Base-by-base conservation (phyloP, 2,329 filamentous ascomycete species). In the Scytalidium sp. region DNA sequence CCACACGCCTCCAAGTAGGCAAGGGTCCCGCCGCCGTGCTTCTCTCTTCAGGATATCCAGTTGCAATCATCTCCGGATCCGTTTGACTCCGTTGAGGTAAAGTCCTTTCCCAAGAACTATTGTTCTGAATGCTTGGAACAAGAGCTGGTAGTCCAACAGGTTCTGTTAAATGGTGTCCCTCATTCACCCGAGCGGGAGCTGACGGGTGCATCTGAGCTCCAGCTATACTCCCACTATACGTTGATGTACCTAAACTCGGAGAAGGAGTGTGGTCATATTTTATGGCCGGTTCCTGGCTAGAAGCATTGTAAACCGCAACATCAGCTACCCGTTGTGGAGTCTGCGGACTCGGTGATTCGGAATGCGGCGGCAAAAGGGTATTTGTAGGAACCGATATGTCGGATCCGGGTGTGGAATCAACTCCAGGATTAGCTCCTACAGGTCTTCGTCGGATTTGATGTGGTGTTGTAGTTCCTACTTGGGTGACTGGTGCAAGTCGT, bases 291-390 rank as follows among this genome's bases (percentile, higher is more conserved):
- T n/a, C 15, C 32, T 36, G 32, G 17, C 13, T 36, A 36, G 32
- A 4, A n/a, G 32, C 13, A 5, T 36, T 10, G 5, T 8, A 7
- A 36, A n/a, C 17, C 15, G 32, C 5, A n/a, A 10, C 43, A 39
- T 41, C 46, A 44, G 45, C 42, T 17, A 47, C n/a, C 19, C 50
- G 46, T 20, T 46, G 45, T 22, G 46, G 39, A 11, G 51, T 50
- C 39, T 60, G 56, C 36, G 59, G 60, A 49, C 58, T 54, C 7
- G 61, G 59, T 8, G 56, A 61, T 15, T 55, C 45, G 41, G 60
- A 56, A 32, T 56, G 52, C 42, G 55, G 46, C 23, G 59, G 41
- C 9, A 55, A 58, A 22, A 57, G 54, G 49, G 45, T 50, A 56
- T 56, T 60, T 25, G 45, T 45, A 25, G 50, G 53, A 27, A 29